Evolutionary conservation across 768 basidiomycete species (phyloP), one percentile per base, ranked within the genome.

Genomic region (Pulveroboletus frians): DNA sequence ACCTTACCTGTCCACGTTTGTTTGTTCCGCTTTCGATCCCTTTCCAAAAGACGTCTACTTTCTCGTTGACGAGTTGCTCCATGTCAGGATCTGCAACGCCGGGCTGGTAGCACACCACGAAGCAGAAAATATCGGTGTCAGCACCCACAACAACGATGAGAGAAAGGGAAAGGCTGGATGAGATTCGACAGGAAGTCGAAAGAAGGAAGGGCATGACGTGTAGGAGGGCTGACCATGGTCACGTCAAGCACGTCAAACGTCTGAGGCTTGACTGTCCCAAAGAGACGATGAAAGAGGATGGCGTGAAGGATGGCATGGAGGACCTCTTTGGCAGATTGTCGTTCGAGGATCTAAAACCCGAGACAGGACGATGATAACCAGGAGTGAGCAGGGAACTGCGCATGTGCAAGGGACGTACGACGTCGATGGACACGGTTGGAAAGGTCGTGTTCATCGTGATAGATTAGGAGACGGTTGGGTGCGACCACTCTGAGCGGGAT

Each of bases 171-270:
- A 27, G 6, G 39, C 8, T 4, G 9, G 27, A 27, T 10, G 23
- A 17, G 14, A 7, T 41, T 20, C 9, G 26, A 30, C 29, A 9
- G 14, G 18, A 8, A 21, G 13, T 43, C 3, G 23, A 7, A 18
- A 34, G 14, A n/a, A 13, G 17, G 13, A 4, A 14, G n/a, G 14
- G 26, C 13, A 32, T 4, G 8, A 38, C 6, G 15, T 13, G 29
- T 1, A n/a, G 34, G 31, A 35, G 11, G 3, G 54, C 81, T 35
- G 45, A 89, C 88, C 83, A 92, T 84, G 1, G 88, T 90, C 18
- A 92, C 81, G 63, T 92, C 89, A 10, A 90, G 74, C 0, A 92
- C 82, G 49, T 92, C 89, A 51, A 86, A 84, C 2, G 76, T 83
- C 56, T 78, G 77, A 0, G 90, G 85, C 56, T 84, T 88, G 37